Evolutionary conservation across 257 asterid species (phyloP), one percentile per base, ranked within the genome.

Genomic region (Solanum peruvianum): DNA sequence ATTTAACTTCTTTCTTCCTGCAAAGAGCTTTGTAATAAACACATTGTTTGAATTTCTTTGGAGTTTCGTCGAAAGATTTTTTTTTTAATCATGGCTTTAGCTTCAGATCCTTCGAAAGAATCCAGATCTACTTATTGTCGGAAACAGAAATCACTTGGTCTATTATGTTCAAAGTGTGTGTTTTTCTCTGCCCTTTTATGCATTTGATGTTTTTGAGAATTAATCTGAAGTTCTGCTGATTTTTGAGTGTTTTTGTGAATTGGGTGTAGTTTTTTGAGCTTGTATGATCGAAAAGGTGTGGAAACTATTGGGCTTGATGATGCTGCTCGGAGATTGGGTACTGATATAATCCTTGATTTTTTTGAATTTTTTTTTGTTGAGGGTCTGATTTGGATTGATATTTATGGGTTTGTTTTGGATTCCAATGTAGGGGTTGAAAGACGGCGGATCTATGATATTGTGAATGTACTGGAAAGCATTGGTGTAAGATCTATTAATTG

Each of bases 371-470:
- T 7, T 7, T 58, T 23, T 9, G 16, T 86, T 58, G 78, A 6
- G 29, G 3, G 35, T 62, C 37, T n/a, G n/a, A 20, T 58, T 78
- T 86, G 12, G 35, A 15, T 76, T 41, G 4, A 27, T 56, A 6
- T 14, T 52, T 44, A 78, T 18, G 52, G 72, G 75, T 47, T 47
- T 52, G 41, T 84, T 69, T 69, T 45, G 85, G 52, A 18, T n/a
- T 21, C 20, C 27, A 21, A 31, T 87, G 27, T 83, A 96, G 98
- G 99, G 71, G 99, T 97, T 67, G 99, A 97, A 82, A 94, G 99
- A 93, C 87, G 99, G 93, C 96, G 98, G 93, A 97, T 97, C 96
- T 97, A 97, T 87, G 99, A 96, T 77, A 97, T 97, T 6, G 99
- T 97, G 41, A 96, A 96, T 91, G 99, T 97, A 72, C 86, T 96